Percentiles rank a stretch among this genome's conserved stretches.
Conservation (phyloP, 2,329 filamentous ascomycete species). For the Penicillium sp. region DNA sequence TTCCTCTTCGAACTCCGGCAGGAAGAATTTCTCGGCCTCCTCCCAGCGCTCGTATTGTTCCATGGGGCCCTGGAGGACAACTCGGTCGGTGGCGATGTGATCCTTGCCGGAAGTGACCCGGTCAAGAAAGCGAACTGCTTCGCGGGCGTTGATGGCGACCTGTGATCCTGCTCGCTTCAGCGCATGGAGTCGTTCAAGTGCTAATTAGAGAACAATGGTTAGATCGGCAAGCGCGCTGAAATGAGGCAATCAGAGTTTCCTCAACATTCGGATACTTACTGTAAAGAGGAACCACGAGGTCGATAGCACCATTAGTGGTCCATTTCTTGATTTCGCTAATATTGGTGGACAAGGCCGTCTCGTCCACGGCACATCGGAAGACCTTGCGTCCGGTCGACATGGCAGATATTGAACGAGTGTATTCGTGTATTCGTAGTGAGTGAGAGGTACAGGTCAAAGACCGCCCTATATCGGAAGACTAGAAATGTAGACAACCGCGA, state of each 20-base stretch:
- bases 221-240: slow-evolving; percentile 15
- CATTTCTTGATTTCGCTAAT: slow-evolving; percentile 55
- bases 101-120: slow-evolving; percentile 51
- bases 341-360: slow-evolving; percentile 53
- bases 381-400: slow-evolving; percentile 48
- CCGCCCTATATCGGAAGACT: slow-evolving; percentile 33
- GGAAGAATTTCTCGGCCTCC: slow-evolving; percentile 48
- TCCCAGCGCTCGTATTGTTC: slow-evolving; percentile 51
- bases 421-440: slow-evolving; percentile 10
- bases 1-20: slow-evolving; percentile 47
- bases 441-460: slow-evolving; percentile 15
- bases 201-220: slow-evolving; percentile 28
- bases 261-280: slow-evolving; percentile 38
- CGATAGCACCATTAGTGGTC: slow-evolving; percentile 51
- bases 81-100: slow-evolving; percentile 43
- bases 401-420: slow-evolving; percentile 16
- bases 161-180: slow-evolving; percentile 48
- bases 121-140: slow-evolving; percentile 54
- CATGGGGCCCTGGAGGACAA: slow-evolving; percentile 51
- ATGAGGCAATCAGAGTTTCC: neutral
- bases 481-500: slow-evolving; percentile 31
- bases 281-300: slow-evolving; percentile 53
- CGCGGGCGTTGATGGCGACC: slow-evolving; percentile 51
- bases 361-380: slow-evolving; percentile 55
- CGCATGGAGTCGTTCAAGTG: slow-evolving; percentile 48